Evolutionary conservation across 257 asterid genomes (phyloP).

Genomic region (Gentiana macrophylla): DNA sequence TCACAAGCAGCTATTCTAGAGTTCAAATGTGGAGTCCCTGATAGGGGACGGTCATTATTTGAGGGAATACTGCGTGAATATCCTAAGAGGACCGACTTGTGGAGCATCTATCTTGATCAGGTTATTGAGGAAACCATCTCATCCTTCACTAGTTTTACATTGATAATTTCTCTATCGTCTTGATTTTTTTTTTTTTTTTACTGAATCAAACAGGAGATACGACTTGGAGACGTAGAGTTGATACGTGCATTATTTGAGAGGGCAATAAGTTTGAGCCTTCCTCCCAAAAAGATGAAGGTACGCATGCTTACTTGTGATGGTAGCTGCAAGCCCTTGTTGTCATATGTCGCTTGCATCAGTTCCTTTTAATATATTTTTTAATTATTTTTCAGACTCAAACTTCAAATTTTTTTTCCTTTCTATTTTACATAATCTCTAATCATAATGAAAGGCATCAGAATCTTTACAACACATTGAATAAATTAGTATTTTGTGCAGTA

Average conservation of each 20-base stretch:
- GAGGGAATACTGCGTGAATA: slow-evolving; percentile 81
- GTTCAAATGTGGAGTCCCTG: slow-evolving; percentile 85
- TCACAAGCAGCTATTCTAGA: slow-evolving; percentile 77
- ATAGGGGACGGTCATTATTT: slow-evolving; percentile 79
- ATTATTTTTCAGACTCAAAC: not conserved
- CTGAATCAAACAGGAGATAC: slow-evolving; percentile 58
- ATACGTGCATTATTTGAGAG: slow-evolving; percentile 88
- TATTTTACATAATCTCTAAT: too few relatives aligned
- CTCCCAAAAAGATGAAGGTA: slow-evolving; percentile 91
- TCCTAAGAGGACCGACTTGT: slow-evolving; percentile 88
- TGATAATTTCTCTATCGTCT: slow-evolving; percentile 1
- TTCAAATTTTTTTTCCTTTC: too few relatives aligned
- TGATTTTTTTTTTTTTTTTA: not conserved
- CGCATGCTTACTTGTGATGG: not conserved
- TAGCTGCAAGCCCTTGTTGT: not conserved
- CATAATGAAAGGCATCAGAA: too few relatives aligned
- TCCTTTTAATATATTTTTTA: not conserved
- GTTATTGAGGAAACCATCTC: slow-evolving; percentile 23
- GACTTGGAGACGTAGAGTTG: slow-evolving; percentile 59
- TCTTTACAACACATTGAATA: too few relatives aligned
- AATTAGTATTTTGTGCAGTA: too few relatives aligned
- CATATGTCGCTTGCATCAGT: not conserved
- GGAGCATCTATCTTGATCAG: slow-evolving; percentile 92
- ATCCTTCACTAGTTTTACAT: not conserved
- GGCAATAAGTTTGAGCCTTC: slow-evolving; percentile 74